These are phyloP conservation scores for Pontederia paniculata DNA, from an alignment of 176 grass and related monocot genomes.

Conservation along the genomic window DNA sequence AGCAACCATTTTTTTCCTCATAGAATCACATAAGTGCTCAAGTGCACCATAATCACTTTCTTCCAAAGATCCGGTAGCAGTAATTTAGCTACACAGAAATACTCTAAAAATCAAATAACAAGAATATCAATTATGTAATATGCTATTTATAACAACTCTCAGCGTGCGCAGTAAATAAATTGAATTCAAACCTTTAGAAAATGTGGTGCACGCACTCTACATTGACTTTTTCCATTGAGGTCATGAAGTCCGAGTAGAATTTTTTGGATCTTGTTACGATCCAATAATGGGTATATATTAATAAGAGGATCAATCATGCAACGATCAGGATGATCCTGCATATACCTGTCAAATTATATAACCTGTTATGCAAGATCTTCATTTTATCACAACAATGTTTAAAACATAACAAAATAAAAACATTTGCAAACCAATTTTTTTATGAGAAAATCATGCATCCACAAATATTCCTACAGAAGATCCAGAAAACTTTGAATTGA, in stretches of 20 bases:
- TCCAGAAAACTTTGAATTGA: no score
- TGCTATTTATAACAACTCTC: neutral
- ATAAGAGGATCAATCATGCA: constrained; percentile 65
- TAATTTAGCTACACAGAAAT: no score
- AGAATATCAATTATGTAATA: neutral
- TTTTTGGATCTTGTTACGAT: constrained; percentile 84
- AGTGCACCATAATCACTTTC: no score
- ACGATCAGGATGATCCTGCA: constrained; percentile 45
- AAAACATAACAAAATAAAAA: no score
- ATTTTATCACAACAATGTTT: no score
- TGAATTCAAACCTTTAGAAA: constrained; percentile 56
- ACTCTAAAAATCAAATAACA: no score
- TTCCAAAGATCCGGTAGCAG: no score
- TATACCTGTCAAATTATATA: constrained; percentile 45
- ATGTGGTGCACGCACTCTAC: constrained; percentile 57
- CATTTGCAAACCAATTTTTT: no score
- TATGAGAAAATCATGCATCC: no score
- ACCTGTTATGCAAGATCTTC: neutral
- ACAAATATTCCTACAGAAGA: no score
- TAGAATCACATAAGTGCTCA: no score
- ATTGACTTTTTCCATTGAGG: constrained; percentile 25
- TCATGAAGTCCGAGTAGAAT: constrained; percentile 61
- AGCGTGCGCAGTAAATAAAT: neutral
- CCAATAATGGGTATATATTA: constrained; percentile 74
- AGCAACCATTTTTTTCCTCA: no score